These are phyloP conservation scores for Monosporascus ibericus DNA, from an alignment of 2,329 filamentous ascomycete species.

Conservation along the genomic window DNA sequence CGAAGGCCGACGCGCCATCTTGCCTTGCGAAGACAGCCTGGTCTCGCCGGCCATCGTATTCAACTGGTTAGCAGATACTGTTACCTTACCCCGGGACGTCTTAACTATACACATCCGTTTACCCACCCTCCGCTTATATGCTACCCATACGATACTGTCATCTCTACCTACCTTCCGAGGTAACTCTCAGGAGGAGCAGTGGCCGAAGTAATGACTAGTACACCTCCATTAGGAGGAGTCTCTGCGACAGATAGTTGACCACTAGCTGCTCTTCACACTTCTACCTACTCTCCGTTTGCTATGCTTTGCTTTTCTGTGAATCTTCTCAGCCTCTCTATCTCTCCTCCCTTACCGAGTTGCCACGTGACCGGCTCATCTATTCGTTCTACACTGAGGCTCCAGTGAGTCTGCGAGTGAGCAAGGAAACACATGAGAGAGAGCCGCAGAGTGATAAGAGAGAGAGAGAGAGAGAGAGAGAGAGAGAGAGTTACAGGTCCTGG, in stretches of 20 bases:
- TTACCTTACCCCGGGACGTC: not conserved
- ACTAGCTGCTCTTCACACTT: not conserved
- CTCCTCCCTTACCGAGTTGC: not conserved
- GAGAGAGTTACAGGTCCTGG: not conserved
- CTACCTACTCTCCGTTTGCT: not conserved
- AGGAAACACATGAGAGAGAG: not conserved
- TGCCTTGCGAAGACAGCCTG: not conserved
- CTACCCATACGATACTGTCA: not conserved
- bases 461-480: not conserved
- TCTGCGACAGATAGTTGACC: not conserved
- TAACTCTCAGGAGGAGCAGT: not conserved
- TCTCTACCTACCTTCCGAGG: not conserved
- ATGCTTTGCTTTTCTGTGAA: not conserved
- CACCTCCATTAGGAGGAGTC: not conserved
- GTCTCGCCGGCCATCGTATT: not conserved
- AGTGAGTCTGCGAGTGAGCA: not conserved
- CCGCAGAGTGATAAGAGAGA: too few relatives aligned
- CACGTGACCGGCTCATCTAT: not conserved
- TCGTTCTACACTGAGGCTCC: not conserved
- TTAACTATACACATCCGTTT: not conserved
- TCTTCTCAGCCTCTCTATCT: not conserved
- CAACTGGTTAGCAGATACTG: not conserved
- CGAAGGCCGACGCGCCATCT: not conserved
- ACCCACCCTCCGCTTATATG: not conserved
- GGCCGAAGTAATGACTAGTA: not conserved